phyloP scores from a whole-genome alignment of 2,329 filamentous ascomycete genomes.

The Claviceps digitariae region DNA sequence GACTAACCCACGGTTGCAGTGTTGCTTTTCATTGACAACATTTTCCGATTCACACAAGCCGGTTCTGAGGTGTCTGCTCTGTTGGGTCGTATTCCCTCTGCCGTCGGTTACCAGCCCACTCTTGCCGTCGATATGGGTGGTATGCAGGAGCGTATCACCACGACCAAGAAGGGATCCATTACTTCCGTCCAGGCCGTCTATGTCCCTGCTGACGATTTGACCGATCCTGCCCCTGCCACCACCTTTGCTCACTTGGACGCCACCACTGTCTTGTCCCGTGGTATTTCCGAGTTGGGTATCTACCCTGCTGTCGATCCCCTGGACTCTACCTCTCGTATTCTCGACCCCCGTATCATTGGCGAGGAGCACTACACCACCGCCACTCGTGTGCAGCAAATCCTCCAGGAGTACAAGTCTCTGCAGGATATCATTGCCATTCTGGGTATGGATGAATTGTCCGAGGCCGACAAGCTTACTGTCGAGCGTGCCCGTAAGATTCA shows the following conservation, averaged over 20 bases:
- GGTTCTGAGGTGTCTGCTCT: conserved; percentile 99
- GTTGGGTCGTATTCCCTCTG: conserved; percentile 98
- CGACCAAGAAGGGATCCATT: conserved; percentile 98
- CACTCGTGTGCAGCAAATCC: conserved; percentile 93
- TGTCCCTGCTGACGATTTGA: conserved; percentile 99
- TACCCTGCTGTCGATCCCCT: conserved; percentile 99
- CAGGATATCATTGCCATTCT: conserved; percentile 99
- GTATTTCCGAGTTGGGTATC: conserved; percentile 99
- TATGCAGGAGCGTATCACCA: conserved; percentile 99
- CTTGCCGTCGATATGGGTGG: conserved; percentile 97
- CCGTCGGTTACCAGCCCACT: conserved; percentile 99
- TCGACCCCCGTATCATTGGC: conserved; percentile 96
- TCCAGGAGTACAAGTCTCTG: conserved; percentile 99
- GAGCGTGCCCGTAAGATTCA: conserved; percentile 99
- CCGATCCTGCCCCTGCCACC: conserved; percentile 96
- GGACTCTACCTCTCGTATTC: conserved; percentile 98
- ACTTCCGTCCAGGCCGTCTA: conserved; percentile 99
- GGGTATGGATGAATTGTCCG: conserved; percentile 99
- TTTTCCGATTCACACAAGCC: conserved; percentile 99
- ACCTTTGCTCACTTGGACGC: conserved; percentile 99
- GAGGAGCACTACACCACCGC: conserved; percentile 95
- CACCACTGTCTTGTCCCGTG: conserved; percentile 99
- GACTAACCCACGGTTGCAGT: conserved; percentile 33
- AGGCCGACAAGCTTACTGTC: conserved; percentile 98
- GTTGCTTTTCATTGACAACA: conserved; percentile 99